Evolutionary conservation across 371 early-diverging fungal genomes (phyloP), one percentile per base, ranked within the genome.

Genomic region (Actinomucor elegans): DNA sequence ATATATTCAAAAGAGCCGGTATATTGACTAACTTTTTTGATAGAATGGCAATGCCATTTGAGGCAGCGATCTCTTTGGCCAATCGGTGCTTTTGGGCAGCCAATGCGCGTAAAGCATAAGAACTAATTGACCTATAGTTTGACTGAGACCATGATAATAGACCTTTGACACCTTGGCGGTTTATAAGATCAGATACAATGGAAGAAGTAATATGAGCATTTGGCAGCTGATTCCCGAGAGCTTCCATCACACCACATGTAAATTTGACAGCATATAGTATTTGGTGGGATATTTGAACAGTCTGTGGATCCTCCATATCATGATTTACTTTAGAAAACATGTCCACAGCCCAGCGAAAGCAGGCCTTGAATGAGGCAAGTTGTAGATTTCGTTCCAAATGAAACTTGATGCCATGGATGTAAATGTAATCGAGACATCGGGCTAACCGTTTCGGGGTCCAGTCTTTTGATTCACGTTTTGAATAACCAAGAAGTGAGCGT

Each of bases 361-460:
- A 37, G 1, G 40, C 24, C 8, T 33, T 31, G 12, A 64, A 43
- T 14, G 59, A 59, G 2, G 50, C 20, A 5, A 63, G 7, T 27
- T 24, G 23, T 2, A 50, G 20, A 12, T 33, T 23, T 6, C 40
- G 20, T 3, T 53, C 20, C n/a, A 42, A 33, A 44, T 53, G 15
- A 11, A 24, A 20, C 14, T 42, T 52, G 7, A 46, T 27, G 3
- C 20, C 21, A 15, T 57, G 51, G 0, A 14, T 35, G 5, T 49
- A 23, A 1, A 63, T 32, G 3, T 40, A 52, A 17, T 63, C 55
- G 0, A 63, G 27, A 23, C 64, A 63, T 1, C 64, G 64, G 6
- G 54, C 24, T 0, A 63, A 48, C n/a, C 54, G 38, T 8, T 40
- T 33, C 5, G 32, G 21, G 8, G 64, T 31, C 64, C 64, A 63